Conservation (phyloP, 2,329 filamentous ascomycete species). For the Colletotrichum orchidophilum region DNA sequence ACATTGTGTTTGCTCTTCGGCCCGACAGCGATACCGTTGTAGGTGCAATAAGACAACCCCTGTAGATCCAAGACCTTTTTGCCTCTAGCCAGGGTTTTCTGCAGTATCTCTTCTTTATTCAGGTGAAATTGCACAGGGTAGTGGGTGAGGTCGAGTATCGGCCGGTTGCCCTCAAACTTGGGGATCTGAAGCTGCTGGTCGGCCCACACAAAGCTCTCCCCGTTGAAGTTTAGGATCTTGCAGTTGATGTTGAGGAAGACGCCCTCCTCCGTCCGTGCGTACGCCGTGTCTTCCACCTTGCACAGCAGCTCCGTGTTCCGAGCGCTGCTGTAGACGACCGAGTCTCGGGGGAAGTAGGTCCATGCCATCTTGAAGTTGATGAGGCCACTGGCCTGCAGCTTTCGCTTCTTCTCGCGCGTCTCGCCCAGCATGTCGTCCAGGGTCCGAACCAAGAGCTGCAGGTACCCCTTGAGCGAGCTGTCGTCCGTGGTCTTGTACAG, state of each 20-base stretch:
- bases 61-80: conserved; percentile 53
- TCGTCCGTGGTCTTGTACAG: conserved; percentile 41
- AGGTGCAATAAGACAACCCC: conserved; percentile 51
- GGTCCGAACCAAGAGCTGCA: conserved; percentile 51
- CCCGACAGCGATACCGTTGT: conserved; percentile 51
- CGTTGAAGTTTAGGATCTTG: conserved; percentile 51
- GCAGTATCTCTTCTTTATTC: conserved; percentile 41
- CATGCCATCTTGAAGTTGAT: conserved; percentile 54
- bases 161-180: conserved; percentile 50
- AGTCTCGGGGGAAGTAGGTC: conserved; percentile 53
- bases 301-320: conserved; percentile 52
- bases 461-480: conserved; percentile 45
- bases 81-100: conserved; percentile 45
- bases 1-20: conserved; percentile 47
- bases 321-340: conserved; percentile 49
- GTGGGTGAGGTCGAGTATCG: conserved; percentile 49
- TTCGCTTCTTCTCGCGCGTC: conserved; percentile 46
- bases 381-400: conserved; percentile 48
- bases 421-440: conserved; percentile 55
- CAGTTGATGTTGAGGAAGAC: conserved; percentile 40
- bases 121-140: conserved; percentile 49
- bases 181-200: conserved; percentile 42
- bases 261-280: conserved; percentile 34
- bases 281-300: conserved; percentile 47
- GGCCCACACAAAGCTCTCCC: conserved; percentile 52